phyloP scores from a whole-genome alignment of 164 flowering plant species.

The Dillenia suffruticosa region DNA sequence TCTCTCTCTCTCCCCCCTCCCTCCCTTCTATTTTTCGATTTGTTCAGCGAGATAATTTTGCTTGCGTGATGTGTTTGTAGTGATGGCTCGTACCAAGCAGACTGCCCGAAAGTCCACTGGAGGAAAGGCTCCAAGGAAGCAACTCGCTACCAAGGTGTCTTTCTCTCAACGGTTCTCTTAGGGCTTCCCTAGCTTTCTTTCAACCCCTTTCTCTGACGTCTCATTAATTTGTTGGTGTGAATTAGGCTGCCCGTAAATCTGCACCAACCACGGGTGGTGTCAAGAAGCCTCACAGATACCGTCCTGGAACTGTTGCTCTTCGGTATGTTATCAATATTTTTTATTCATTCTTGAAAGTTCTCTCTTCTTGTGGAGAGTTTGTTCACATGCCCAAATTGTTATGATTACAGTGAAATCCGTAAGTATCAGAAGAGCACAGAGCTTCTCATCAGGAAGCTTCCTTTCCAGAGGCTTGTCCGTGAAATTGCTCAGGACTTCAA shows the following conservation, averaged over 20 bases:
- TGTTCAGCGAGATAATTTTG: not conserved
- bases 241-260: conserved; percentile 77
- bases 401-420: conserved; percentile 51
- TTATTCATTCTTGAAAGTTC: not conserved
- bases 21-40: not conserved
- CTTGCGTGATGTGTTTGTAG: not conserved
- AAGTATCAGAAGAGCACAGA: conserved; percentile 89
- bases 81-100: conserved; percentile 93
- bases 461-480: conserved; percentile 88
- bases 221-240: not conserved
- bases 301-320: conserved; percentile 91
- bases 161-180: not conserved
- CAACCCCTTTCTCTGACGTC: not conserved
- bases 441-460: conserved; percentile 74
- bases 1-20: too few relatives aligned
- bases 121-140: conserved; percentile 87
- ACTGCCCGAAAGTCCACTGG: conserved; percentile 88
- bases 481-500: conserved; percentile 86
- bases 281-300: conserved; percentile 92
- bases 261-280: conserved; percentile 94
- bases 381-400: not conserved
- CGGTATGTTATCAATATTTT: conserved; percentile 28
- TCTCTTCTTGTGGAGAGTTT: not conserved
- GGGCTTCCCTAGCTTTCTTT: not conserved
- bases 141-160: conserved; percentile 76